Percentiles rank a stretch among this genome's conserved stretches.
phyloP scores from a whole-genome alignment of 2,329 filamentous ascomycete species.

The Chrysosphaeria jannelii region DNA sequence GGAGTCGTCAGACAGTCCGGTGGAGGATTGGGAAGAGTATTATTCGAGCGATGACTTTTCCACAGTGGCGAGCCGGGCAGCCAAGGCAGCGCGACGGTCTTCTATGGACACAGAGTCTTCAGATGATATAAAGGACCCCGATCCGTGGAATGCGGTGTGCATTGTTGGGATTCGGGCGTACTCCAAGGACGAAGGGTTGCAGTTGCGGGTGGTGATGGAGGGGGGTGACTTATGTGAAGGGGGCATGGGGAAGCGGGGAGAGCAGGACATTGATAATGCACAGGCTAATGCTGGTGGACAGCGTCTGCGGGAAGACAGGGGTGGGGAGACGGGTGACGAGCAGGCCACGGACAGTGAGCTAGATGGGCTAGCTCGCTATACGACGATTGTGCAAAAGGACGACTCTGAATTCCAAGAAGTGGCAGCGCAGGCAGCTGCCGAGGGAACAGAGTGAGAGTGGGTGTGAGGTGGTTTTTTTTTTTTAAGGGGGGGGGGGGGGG shows the following conservation, averaged over 20 bases:
- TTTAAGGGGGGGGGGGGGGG: too few species aligned
- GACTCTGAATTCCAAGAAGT: conserved; percentile 9
- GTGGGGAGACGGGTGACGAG: conserved; percentile 3
- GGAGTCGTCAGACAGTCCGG: conserved; percentile 27
- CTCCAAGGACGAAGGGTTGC: conserved; percentile 20
- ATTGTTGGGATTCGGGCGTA: conserved; percentile 31
- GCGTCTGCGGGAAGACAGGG: conserved; percentile 9
- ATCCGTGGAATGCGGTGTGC: conserved; percentile 31
- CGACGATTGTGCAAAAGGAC: conserved; percentile 7
- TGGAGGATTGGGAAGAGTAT: conserved; percentile 26
- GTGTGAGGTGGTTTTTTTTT: too few species aligned
- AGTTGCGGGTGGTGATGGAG: conserved; percentile 24
- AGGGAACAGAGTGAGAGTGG: too few species aligned
- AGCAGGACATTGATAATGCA: conserved; percentile 23
- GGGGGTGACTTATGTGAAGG: conserved; percentile 20
- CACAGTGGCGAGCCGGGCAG: conserved; percentile 9
- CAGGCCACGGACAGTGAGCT: not conserved
- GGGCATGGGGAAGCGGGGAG: conserved; percentile 25
- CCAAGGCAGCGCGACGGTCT: conserved; percentile 6
- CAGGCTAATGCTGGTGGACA: conserved; percentile 21
- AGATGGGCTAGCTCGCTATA: conserved; percentile 5
- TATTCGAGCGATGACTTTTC: conserved; percentile 27
- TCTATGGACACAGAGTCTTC: conserved; percentile 18
- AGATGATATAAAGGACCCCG: conserved; percentile 22
- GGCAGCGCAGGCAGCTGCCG: too few species aligned